Base-by-base conservation (phyloP, 2,329 filamentous ascomycete species). In the Grosmannia clavigera region DNA sequence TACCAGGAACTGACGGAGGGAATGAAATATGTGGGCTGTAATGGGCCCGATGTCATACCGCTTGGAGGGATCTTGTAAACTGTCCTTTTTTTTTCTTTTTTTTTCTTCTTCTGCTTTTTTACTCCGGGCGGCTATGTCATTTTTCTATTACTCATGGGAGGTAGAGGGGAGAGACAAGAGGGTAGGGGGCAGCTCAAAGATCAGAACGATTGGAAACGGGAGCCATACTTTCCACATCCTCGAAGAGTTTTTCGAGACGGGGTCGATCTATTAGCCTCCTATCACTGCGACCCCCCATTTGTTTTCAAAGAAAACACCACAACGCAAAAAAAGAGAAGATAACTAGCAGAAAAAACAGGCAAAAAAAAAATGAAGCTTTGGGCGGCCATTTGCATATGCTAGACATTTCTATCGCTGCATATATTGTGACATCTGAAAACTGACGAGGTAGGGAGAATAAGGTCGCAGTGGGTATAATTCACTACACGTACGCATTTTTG, bases 351-450 rank as follows among this genome's bases (percentile, higher is more conserved):
- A 60, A 59, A 60, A 62, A 35, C 33, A 60, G 54, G 5, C 6
- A 57, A 57, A 62, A 60, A 62, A 60, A 43, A 55, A 61, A 58
- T 50, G 59, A 61, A 60, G 52, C 58, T 55, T 60, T 52, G 63
- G 63, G 63, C 58, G 64, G 63, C 63, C 62, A 60, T 65, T 59
- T 65, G 63, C 61, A 61, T 58, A 38, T 50, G 31, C 31, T 22
- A 48, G n/a, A 35, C 29, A 38, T 22, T 31, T 40, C 27, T 16
- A 29, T 53, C 27, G 25, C n/a, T 38, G 53, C 31, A 55, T 25
- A 33, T 22, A 40, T n/a, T 25, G 50, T 27, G 38, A 38, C 31
- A 55, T 38, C 16, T 57, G n/a, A 56, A 29, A 51, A 58, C 12
- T 25, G 22, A 50, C 5, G 9, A 50, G 16, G 40, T 33, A 57